These are phyloP conservation scores for Leccinum imitatum DNA, from an alignment of 768 basidiomycete species.

Conservation along the genomic window DNA sequence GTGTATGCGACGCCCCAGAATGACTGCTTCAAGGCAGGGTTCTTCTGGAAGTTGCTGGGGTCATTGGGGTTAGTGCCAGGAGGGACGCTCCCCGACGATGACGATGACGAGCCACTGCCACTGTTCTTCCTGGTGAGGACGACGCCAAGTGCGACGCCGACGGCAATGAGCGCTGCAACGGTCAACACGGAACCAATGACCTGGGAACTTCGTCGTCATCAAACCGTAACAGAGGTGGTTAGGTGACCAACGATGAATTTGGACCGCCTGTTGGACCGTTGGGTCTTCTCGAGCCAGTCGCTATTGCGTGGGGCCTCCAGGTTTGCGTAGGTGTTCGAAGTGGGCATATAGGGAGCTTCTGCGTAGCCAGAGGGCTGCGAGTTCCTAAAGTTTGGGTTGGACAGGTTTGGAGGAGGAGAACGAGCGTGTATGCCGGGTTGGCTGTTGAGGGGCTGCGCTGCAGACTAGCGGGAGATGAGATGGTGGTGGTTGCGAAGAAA, in stretches of 20 bases:
- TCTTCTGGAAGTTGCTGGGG: constrained; percentile 75
- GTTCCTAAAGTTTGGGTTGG: constrained; percentile 27
- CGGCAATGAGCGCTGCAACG: constrained; percentile 51
- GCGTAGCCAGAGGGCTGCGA: constrained; percentile 25
- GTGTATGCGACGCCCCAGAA: constrained; percentile 92
- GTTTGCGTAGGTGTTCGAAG: constrained; percentile 33
- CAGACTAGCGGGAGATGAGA: constrained; percentile 10
- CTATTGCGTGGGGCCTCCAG: constrained; percentile 33
- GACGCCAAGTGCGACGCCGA: constrained; percentile 65
- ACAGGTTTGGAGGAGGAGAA: constrained; percentile 27
- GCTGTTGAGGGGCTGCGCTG: constrained; percentile 35
- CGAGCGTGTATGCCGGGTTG: constrained; percentile 38
- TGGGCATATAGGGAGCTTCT: constrained; percentile 25
- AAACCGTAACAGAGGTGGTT: neutral
- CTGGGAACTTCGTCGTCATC: constrained; percentile 34
- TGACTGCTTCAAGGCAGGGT: constrained; percentile 63
- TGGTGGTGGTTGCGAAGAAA: constrained; percentile 1
- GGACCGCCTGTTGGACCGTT: constrained; percentile 39
- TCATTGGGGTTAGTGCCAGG: constrained; percentile 52
- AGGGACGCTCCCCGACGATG: constrained; percentile 18
- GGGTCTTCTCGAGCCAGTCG: constrained; percentile 41
- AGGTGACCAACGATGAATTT: constrained; percentile 54
- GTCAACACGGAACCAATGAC: constrained; percentile 49
- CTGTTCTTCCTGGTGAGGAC: constrained; percentile 55
- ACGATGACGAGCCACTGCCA: constrained; percentile 24